These are phyloP conservation scores for Aureobasidium pullulans DNA, from an alignment of 2,329 filamentous ascomycete species.

Conservation along the genomic window DNA sequence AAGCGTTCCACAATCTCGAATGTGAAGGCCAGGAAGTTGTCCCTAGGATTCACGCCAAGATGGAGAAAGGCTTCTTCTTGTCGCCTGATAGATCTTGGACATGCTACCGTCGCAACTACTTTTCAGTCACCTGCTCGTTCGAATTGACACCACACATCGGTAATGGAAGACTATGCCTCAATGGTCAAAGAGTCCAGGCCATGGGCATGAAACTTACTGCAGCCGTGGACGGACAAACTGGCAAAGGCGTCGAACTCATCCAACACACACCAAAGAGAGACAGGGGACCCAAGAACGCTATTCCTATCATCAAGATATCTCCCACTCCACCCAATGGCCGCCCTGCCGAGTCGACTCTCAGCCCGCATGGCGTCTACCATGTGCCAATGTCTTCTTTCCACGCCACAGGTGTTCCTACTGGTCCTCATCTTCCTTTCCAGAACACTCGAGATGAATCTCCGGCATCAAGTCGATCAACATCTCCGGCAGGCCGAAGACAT, in stretches of 20 bases:
- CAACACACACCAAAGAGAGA: constrained; percentile 90
- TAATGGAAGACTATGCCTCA: constrained; percentile 51
- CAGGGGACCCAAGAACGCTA: constrained; percentile 70
- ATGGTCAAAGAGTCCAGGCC: constrained; percentile 55
- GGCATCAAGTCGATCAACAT: constrained; percentile 16
- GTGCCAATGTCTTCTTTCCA: constrained; percentile 33
- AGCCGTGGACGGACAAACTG: constrained; percentile 66
- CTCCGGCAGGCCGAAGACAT: constrained; percentile 4
- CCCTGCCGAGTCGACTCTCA: constrained; percentile 29
- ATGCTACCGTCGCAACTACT: constrained; percentile 87
- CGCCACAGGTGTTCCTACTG: constrained; percentile 27
- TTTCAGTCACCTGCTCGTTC: constrained; percentile 76
- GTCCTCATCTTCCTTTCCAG: constrained; percentile 38
- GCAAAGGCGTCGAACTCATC: constrained; percentile 73
- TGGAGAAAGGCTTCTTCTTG: constrained; percentile 83
- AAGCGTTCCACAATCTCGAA: constrained; percentile 53
- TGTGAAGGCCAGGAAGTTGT: constrained; percentile 56
- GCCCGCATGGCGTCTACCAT: constrained; percentile 28
- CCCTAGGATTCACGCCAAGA: constrained; percentile 67
- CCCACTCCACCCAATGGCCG: constrained; percentile 54
- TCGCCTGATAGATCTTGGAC: constrained; percentile 73
- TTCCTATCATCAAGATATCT: constrained; percentile 62
- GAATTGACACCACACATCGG: constrained; percentile 56
- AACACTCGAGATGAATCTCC: constrained; percentile 15
- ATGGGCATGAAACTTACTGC: constrained; percentile 83